Evolutionary conservation across 495 filamentous ascomycete species (phyloP), one percentile per base, ranked within the genome.

Genomic region (Penicillium roqueforti): DNA sequence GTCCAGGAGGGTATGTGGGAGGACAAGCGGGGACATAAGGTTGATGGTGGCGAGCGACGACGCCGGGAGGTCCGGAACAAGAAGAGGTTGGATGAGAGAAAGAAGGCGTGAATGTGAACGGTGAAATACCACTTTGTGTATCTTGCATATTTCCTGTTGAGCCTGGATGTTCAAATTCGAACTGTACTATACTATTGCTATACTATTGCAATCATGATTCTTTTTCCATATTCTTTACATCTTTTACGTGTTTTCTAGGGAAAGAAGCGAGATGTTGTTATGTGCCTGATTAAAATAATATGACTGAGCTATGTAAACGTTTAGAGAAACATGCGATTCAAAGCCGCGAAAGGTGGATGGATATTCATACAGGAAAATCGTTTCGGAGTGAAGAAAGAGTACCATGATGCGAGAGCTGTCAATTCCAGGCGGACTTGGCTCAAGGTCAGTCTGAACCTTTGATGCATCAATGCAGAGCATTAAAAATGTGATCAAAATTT

Each of bases 11-110:
- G 88, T 4, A 84, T 95, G 78, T 96, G 92, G 91, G 91, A 95
- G 73, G 76, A 88, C 56, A 79, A 71, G 63, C 78, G 87, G 52
- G 93, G 93, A 36, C 81, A 82, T 41, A 98, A 97, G 83, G 82
- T 97, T 55, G 93, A 98, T 77, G 93, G 93, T 62, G 93, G 93
- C 78, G 93, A 98, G 75, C 82, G 93, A 67, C 83, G 95, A 68
- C 84, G 81, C 71, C 86, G 84, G 16, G 87, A 95, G 73, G 86
- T 97, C 40, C 77, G 89, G 65, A 80, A 84, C 23, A 89, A 88
- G 78, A 79, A 80, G 64, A 62, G 75, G 44, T 66, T 75, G 38
- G 76, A 80, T 46, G 76, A 78, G 52, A 72, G 69, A 53, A 75
- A 68, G 53, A 75, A 73, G 47, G 73, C 65, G 36, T 62, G 46